Conservation (phyloP, 139 green algal genomes). For the Cymbomonas tetramitiformis region DNA sequence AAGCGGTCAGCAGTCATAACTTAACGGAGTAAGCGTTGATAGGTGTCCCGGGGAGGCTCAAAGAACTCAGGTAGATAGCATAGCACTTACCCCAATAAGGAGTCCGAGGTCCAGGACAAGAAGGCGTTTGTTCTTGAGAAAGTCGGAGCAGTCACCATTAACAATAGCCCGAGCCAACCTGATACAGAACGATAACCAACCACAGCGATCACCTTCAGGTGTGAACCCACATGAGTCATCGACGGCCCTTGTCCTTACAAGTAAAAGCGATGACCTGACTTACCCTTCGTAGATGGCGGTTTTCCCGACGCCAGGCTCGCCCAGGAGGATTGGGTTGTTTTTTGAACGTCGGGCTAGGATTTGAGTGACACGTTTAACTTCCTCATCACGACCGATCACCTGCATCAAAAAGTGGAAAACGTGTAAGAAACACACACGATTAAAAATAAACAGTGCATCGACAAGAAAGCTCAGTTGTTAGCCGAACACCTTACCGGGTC, state of each 20-base stretch:
- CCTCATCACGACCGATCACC: slow-evolving; percentile 75
- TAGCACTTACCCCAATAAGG: slow-evolving; percentile 81
- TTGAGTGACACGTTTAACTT: slow-evolving; percentile 75
- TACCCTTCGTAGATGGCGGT: slow-evolving; percentile 65
- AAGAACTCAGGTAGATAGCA: no score
- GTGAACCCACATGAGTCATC: no score
- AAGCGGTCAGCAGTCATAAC: no score
- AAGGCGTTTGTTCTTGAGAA: slow-evolving; percentile 73
- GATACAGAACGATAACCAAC: no score
- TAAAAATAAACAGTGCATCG: not conserved
- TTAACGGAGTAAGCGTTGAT: no score
- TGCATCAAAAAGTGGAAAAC: no score
- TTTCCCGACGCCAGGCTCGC: slow-evolving; percentile 72
- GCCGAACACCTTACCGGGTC: no score
- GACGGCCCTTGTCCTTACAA: no score
- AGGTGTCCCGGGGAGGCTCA: no score
- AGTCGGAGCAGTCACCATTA: slow-evolving; percentile 47
- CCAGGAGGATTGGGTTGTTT: slow-evolving; percentile 95
- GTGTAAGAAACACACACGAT: slow-evolving; percentile 24
- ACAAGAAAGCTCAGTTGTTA: not conserved
- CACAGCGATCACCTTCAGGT: no score
- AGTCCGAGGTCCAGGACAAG: slow-evolving; percentile 80
- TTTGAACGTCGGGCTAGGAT: slow-evolving; percentile 84
- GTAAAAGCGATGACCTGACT: no score
- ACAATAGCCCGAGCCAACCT: slow-evolving; percentile 69